Conservation (phyloP, 176 grass and related monocot species). For the Areca catechu region DNA sequence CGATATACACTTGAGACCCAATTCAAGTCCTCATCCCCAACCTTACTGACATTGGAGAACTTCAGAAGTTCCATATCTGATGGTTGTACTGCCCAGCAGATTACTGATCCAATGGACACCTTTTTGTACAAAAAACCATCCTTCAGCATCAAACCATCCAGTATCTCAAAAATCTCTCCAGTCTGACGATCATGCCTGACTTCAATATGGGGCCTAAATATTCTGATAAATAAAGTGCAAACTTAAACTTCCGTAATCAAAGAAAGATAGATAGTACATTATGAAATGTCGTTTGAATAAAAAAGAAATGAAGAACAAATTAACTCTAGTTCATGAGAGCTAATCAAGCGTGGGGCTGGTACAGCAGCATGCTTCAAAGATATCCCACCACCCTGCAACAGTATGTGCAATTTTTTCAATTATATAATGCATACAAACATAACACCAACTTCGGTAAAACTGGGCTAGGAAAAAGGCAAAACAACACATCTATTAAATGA, state of each 20-base stretch:
- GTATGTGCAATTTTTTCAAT: background rate
- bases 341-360: constrained; percentile 71
- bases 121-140: constrained; percentile 87
- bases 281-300: background rate
- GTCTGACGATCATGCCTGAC: constrained; percentile 63
- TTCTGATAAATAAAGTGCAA: constrained; percentile 21
- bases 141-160: constrained; percentile 90
- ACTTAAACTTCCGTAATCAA: background rate
- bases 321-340: constrained; percentile 95
- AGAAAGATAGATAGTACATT: background rate
- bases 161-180: constrained; percentile 80
- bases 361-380: constrained; percentile 65
- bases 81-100: constrained; percentile 78
- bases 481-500: too few species aligned
- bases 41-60: constrained; percentile 61
- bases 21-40: constrained; percentile 50
- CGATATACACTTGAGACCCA: constrained; percentile 68
- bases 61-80: constrained; percentile 65
- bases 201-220: constrained; percentile 81
- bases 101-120: constrained; percentile 77
- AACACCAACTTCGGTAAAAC: too few species aligned
- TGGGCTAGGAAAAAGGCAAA: too few species aligned
- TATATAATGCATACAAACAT: too few species aligned
- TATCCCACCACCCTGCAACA: constrained; percentile 74
- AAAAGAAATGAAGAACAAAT: constrained; percentile 8